phyloP scores from a whole-genome alignment of 768 basidiomycete species.

The Leccinum subgranulosum region DNA sequence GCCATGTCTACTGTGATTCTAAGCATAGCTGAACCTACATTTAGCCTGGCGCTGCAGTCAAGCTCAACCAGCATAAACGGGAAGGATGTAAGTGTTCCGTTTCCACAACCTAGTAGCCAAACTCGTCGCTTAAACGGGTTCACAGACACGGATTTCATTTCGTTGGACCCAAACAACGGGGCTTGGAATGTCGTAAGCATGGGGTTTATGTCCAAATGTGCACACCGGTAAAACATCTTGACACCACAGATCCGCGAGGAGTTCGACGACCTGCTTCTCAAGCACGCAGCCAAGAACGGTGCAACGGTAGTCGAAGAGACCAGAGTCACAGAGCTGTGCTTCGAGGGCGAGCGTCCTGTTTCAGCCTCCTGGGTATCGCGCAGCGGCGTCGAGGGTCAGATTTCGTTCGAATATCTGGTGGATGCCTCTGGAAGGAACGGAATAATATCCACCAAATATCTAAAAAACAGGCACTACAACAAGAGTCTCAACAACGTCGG shows the following conservation, averaged over 20 bases:
- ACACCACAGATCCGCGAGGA: conserved; percentile 3
- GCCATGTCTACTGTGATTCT: not conserved
- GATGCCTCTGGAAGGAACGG: conserved; percentile 13
- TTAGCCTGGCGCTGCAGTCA: conserved; percentile 7
- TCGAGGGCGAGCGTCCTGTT: conserved; percentile 1
- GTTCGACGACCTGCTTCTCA: conserved; percentile 7
- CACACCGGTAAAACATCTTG: not conserved
- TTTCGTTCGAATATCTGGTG: conserved; percentile 7
- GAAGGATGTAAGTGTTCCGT: conserved; percentile 4
- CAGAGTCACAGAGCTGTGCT: conserved; percentile 4
- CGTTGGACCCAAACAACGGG: conserved; percentile 4
- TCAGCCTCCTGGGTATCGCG: conserved; percentile 4
- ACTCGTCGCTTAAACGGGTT: not conserved
- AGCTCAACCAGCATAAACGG: conserved; percentile 9
- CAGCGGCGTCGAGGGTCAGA: not conserved
- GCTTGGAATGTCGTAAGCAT: conserved; percentile 8
- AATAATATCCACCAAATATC: conserved; percentile 24
- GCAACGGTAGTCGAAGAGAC: conserved; percentile 1
- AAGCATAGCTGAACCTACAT: not conserved
- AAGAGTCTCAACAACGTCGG: conserved; percentile 33
- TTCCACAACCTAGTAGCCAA: not conserved
- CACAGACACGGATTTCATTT: conserved; percentile 8
- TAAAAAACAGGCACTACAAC: conserved; percentile 34
- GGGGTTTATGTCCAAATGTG: not conserved
- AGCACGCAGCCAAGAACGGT: not conserved